Evolutionary conservation across 2,329 filamentous ascomycete genomes (phyloP).

Genomic region (Xylariomycetidae sp.): DNA sequence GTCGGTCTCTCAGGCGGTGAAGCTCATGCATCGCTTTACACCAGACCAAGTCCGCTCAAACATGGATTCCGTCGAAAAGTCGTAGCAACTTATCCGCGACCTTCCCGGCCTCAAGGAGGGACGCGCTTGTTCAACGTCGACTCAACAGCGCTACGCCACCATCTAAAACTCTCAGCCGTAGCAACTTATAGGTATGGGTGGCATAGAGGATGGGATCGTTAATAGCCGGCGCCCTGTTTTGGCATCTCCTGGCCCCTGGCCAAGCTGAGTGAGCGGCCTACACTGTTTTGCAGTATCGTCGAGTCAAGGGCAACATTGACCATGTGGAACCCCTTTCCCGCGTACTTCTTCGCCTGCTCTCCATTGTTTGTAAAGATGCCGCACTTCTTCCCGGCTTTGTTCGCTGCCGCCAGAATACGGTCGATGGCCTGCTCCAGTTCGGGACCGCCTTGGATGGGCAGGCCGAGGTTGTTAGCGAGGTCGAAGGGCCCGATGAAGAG

Average conservation of each 20-base stretch:
- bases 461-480: slow-evolving; percentile 58
- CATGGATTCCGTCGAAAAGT: slow-evolving; percentile 56
- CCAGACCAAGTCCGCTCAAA: slow-evolving; percentile 59
- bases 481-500: slow-evolving; percentile 65
- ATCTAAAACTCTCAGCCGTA: no score
- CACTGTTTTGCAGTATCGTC: slow-evolving; percentile 39
- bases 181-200: no score
- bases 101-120: no score
- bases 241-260: no score
- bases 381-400: slow-evolving; percentile 60
- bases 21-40: slow-evolving; percentile 76
- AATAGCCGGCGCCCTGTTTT: no score
- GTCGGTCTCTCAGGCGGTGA: slow-evolving; percentile 55
- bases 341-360: slow-evolving; percentile 51
- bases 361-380: slow-evolving; percentile 55
- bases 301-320: slow-evolving; percentile 54
- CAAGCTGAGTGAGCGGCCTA: background rate
- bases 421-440: slow-evolving; percentile 57
- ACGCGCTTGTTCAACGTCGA: no score
- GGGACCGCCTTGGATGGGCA: slow-evolving; percentile 56
- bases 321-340: slow-evolving; percentile 57
- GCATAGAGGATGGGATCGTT: no score
- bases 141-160: no score
- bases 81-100: no score
- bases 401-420: slow-evolving; percentile 52